Conservation (phyloP, 2,329 filamentous ascomycete species). For the Polychaeton citri region DNA sequence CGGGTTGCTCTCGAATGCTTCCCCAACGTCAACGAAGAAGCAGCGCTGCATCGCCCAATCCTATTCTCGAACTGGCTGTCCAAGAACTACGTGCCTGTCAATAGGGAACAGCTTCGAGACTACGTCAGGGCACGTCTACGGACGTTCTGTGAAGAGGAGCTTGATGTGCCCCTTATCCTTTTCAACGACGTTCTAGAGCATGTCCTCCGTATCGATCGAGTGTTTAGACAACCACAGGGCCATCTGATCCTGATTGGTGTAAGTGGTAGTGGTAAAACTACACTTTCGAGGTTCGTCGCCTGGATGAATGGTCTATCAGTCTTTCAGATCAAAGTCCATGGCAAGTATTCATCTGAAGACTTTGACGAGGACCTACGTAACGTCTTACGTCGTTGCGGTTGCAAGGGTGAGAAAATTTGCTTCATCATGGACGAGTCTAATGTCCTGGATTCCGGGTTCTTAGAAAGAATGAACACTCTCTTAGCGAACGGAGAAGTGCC, state of each 20-base stretch:
- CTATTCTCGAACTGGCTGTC: slow-evolving; percentile 99
- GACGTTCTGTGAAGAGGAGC: slow-evolving; percentile 98
- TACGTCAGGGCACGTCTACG: slow-evolving; percentile 94
- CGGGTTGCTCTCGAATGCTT: slow-evolving; percentile 84
- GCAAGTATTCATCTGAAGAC: slow-evolving; percentile 94
- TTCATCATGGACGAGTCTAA: slow-evolving; percentile 99
- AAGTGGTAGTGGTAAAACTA: slow-evolving; percentile 97
- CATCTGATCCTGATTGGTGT: slow-evolving; percentile 98
- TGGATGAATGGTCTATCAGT: slow-evolving; percentile 99
- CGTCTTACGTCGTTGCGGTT: slow-evolving; percentile 84
- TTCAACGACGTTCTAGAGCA: slow-evolving; percentile 99
- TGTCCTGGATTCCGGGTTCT: slow-evolving; percentile 93
- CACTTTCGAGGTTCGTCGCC: slow-evolving; percentile 89
- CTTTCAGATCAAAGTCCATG: slow-evolving; percentile 99
- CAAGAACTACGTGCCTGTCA: slow-evolving; percentile 95
- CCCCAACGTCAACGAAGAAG: slow-evolving; percentile 83
- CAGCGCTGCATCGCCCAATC: slow-evolving; percentile 83
- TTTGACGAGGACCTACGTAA: slow-evolving; percentile 96
- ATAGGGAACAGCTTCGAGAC: slow-evolving; percentile 85
- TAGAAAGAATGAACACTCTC: slow-evolving; percentile 98
- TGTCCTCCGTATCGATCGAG: slow-evolving; percentile 92
- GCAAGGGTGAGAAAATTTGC: slow-evolving; percentile 98
- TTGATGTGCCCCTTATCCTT: slow-evolving; percentile 94
- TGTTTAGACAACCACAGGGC: slow-evolving; percentile 95
- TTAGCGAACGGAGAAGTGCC: slow-evolving; percentile 99